A percentile compares a stretch with the other conserved stretches of the same genome.
Conservation (phyloP, 345 rosid species). For the Lagerstroemia speciosa region DNA sequence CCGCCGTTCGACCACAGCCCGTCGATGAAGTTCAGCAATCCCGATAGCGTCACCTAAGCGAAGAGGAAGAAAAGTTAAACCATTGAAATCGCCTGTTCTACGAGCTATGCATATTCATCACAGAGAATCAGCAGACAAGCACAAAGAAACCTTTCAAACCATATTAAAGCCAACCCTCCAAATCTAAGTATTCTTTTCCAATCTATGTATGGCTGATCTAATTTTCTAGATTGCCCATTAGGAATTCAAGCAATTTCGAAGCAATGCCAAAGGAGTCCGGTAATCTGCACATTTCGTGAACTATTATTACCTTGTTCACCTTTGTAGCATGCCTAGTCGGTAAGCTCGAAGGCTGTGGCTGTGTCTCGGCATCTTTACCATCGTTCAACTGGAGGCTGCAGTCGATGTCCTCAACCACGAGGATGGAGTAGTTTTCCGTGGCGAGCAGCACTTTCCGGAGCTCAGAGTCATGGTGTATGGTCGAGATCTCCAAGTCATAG, state of each 20-base stretch:
- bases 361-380: not conserved
- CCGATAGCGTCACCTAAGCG: slow-evolving; percentile 4
- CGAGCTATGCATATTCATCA: no score
- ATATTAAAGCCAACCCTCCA: no score
- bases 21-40: slow-evolving; percentile 21
- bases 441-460: slow-evolving; percentile 2
- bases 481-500: slow-evolving; percentile 9
- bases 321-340: not conserved
- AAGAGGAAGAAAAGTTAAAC: not conserved
- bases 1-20: slow-evolving; percentile 31
- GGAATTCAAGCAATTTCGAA: not conserved
- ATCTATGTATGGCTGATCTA: no score
- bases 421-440: slow-evolving; percentile 4
- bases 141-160: no score
- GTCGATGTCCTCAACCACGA: slow-evolving; percentile 10
- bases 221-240: no score
- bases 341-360: not conserved
- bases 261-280: not conserved
- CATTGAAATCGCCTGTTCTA: not conserved
- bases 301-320: not conserved
- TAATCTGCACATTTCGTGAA: not conserved
- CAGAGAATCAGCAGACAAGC: no score
- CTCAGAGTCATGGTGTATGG: not conserved
- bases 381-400: slow-evolving; percentile 3
- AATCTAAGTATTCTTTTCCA: no score